These are phyloP conservation scores for Suillus weaverae DNA, from an alignment of 768 basidiomycete genomes.

Conservation along the genomic window DNA sequence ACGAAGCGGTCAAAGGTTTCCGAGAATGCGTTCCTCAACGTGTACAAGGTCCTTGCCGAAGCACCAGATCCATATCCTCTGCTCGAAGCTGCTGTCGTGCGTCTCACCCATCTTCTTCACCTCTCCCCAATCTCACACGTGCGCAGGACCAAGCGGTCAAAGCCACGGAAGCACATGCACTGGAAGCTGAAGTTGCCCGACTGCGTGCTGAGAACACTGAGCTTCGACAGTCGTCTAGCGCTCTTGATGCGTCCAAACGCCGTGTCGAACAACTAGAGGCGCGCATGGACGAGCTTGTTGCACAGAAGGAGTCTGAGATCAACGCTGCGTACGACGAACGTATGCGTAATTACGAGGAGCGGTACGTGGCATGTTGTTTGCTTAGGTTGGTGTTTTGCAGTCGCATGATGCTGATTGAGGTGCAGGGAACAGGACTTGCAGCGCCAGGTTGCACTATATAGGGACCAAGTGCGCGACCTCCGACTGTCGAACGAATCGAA, in stretches of 20 bases:
- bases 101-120: slow-evolving; percentile 21
- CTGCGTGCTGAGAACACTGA: slow-evolving; percentile 82
- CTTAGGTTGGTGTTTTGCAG: background rate
- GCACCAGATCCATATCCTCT: slow-evolving; percentile 97
- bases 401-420: background rate
- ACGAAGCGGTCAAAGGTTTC: slow-evolving; percentile 90
- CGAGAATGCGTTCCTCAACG: slow-evolving; percentile 94
- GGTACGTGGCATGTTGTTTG: slow-evolving; percentile 47
- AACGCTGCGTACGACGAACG: slow-evolving; percentile 97
- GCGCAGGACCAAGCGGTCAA: slow-evolving; percentile 90
- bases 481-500: slow-evolving; percentile 89
- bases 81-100: slow-evolving; percentile 88
- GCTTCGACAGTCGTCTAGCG: slow-evolving; percentile 68
- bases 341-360: slow-evolving; percentile 92
- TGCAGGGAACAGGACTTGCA: slow-evolving; percentile 90
- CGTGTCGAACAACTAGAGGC: slow-evolving; percentile 80
- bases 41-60: slow-evolving; percentile 95
- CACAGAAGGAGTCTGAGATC: slow-evolving; percentile 93
- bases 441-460: slow-evolving; percentile 85
- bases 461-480: slow-evolving; percentile 86
- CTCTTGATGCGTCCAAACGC: slow-evolving; percentile 69
- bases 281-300: slow-evolving; percentile 95
- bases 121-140: background rate
- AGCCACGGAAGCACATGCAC: slow-evolving; percentile 72
- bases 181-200: slow-evolving; percentile 72